phyloP scores from a whole-genome alignment of 202 grass and related monocot species.

The Setaria viridis region DNA sequence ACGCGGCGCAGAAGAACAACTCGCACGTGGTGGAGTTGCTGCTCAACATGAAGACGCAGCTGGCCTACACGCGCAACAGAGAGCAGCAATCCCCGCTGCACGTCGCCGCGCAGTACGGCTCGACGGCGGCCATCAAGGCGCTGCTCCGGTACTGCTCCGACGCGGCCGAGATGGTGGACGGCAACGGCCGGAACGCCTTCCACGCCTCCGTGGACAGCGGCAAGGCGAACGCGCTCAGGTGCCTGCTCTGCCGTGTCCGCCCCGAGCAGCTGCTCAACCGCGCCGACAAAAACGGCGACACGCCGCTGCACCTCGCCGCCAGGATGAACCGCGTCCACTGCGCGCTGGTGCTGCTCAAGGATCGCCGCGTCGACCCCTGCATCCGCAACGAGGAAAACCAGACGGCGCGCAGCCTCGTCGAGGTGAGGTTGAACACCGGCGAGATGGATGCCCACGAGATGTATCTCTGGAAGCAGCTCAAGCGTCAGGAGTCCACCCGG shows the following conservation, averaged over 20 bases:
- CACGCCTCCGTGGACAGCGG: too few species aligned
- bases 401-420: slow-evolving; percentile 11
- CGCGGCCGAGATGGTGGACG: too few species aligned
- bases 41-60: slow-evolving; percentile 15
- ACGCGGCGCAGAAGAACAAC: slow-evolving; percentile 52
- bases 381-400: background rate
- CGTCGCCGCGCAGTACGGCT: slow-evolving; percentile 50
- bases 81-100: slow-evolving; percentile 42
- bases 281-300: too few species aligned
- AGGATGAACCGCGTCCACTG: slow-evolving; percentile 42
- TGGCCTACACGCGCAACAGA: slow-evolving; percentile 43
- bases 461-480: slow-evolving; percentile 75
- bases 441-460: slow-evolving; percentile 44
- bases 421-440: background rate
- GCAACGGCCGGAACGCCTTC: too few species aligned
- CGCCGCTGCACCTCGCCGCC: slow-evolving; percentile 53
- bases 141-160: slow-evolving; percentile 16
- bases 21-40: slow-evolving; percentile 43
- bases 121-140: slow-evolving; percentile 45
- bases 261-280: too few species aligned
- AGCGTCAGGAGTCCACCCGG: slow-evolving; percentile 50
- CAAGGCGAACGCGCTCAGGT: too few species aligned
- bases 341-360: slow-evolving; percentile 30
- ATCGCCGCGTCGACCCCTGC: slow-evolving; percentile 21
- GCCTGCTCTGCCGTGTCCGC: too few species aligned